Evolutionary conservation across 2,329 filamentous ascomycete species (phyloP).

Genomic region (Albophoma yamanashiensis): DNA sequence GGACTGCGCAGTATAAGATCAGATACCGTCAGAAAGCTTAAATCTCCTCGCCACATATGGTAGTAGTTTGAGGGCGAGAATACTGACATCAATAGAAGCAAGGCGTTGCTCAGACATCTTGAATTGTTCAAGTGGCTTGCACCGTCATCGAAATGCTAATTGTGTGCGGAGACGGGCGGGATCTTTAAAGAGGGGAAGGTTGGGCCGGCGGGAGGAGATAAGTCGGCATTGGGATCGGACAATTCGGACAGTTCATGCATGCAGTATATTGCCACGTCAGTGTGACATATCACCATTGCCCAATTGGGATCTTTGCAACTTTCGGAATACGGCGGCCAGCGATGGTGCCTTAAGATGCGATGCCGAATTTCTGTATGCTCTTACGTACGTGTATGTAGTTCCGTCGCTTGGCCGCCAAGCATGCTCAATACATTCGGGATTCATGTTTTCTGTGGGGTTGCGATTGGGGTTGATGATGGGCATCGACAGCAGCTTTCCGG

Average conservation of each 20-base stretch:
- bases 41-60: neutral
- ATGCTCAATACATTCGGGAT: too few relatives aligned
- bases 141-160: neutral
- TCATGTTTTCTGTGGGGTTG: too few relatives aligned
- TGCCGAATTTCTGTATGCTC: too few relatives aligned
- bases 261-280: neutral
- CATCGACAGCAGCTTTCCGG: too few relatives aligned
- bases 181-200: neutral
- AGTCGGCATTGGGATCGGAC: neutral
- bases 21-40: neutral
- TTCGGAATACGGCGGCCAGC: neutral
- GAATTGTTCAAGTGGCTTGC: neutral
- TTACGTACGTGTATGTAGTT: too few relatives aligned
- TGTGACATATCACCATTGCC: neutral
- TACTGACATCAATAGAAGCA: neutral
- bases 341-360: neutral
- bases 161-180: neutral
- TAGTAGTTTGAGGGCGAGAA: neutral
- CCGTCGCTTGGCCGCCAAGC: too few relatives aligned
- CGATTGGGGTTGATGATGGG: too few relatives aligned
- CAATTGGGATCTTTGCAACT: neutral
- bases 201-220: neutral
- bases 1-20: conserved; percentile 29
- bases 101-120: neutral
- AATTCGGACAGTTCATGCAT: neutral